Percentiles rank a stretch among this genome's conserved stretches.
Conservation (phyloP, 345 rosid species). For the Durio zibethinus region DNA sequence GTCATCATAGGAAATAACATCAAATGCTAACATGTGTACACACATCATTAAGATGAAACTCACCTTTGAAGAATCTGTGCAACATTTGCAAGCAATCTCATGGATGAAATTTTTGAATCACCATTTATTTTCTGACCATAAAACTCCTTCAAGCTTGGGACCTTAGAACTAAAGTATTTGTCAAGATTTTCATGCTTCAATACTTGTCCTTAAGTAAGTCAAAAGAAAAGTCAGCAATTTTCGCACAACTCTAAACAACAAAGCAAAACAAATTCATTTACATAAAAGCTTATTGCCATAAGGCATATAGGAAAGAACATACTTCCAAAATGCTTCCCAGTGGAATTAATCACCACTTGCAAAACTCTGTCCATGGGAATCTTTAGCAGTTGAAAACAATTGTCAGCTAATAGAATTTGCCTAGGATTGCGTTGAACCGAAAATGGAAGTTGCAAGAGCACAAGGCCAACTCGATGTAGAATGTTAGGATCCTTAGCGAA, state of each 20-base stretch:
- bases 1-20: background rate
- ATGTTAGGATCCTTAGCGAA: slow-evolving; percentile 82
- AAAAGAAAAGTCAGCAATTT: background rate
- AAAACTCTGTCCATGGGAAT: slow-evolving; percentile 63
- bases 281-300: background rate
- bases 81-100: slow-evolving; percentile 56
- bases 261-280: background rate
- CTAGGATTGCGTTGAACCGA: slow-evolving; percentile 74
- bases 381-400: slow-evolving; percentile 73
- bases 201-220: slow-evolving; percentile 60
- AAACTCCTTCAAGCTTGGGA: slow-evolving; percentile 84
- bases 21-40: background rate
- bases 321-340: slow-evolving; percentile 94
- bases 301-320: slow-evolving; percentile 34
- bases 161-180: no score
- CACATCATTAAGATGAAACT: slow-evolving; percentile 3
- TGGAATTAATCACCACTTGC: slow-evolving; percentile 69
- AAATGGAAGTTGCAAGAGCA: slow-evolving; percentile 85
- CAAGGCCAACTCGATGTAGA: slow-evolving; percentile 80
- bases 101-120: slow-evolving; percentile 46
- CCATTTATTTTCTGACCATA: slow-evolving; percentile 42
- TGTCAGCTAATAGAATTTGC: slow-evolving; percentile 86
- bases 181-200: slow-evolving; percentile 77
- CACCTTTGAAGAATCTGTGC: slow-evolving; percentile 75
- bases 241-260: slow-evolving; percentile 1